These are phyloP conservation scores for Phoma sp. DNA, from an alignment of 2,329 filamentous ascomycete species.

Conservation along the genomic window DNA sequence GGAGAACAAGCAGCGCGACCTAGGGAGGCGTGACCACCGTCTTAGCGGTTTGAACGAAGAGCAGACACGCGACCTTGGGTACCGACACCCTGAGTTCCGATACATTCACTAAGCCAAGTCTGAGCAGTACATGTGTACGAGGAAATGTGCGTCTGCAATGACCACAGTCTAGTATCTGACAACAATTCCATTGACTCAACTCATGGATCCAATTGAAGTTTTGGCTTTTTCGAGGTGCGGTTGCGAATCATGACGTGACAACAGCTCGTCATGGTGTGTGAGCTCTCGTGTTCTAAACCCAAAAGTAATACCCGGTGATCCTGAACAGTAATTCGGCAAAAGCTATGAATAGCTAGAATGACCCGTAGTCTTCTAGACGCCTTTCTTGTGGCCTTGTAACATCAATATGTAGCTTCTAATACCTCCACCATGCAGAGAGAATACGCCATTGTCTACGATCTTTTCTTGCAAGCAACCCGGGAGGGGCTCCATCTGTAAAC, in stretches of 20 bases:
- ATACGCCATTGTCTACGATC: no score
- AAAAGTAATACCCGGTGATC: no score
- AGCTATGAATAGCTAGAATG: no score
- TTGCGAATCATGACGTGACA: neutral
- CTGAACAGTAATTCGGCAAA: no score
- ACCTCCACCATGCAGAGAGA: no score
- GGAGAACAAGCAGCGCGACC: slow-evolving; percentile 59
- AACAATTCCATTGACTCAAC: slow-evolving; percentile 14
- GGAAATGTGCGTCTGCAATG: neutral
- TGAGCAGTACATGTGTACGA: neutral
- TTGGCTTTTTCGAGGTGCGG: neutral
- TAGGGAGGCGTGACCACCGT: slow-evolving; percentile 58
- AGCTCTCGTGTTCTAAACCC: neutral
- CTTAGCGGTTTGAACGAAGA: slow-evolving; percentile 58
- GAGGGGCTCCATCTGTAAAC: neutral
- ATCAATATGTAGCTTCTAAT: no score
- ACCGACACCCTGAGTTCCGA: slow-evolving; percentile 62
- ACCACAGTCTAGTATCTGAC: slow-evolving; percentile 1
- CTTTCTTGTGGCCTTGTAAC: no score
- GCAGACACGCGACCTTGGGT: slow-evolving; percentile 58
- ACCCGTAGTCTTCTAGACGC: no score
- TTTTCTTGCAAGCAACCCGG: no score
- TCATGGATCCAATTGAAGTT: slow-evolving; percentile 10
- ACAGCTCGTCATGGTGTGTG: neutral
- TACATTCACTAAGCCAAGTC: slow-evolving; percentile 55